Base-by-base conservation (phyloP, 1,284 basidiomycete genomes). In the Ceratobasidium sp. region DNA sequence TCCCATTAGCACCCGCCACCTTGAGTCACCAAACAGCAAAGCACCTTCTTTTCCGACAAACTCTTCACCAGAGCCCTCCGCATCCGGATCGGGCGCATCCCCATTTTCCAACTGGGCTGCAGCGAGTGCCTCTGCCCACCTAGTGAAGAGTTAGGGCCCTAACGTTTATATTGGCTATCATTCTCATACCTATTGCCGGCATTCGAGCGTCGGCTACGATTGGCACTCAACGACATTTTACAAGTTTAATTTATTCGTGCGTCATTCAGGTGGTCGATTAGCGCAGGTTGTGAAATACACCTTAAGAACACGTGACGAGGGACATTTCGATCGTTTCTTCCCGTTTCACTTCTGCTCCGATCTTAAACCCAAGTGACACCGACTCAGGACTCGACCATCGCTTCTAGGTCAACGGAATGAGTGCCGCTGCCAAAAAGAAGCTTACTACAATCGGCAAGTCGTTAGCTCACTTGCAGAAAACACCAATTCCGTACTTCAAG, bases 41-140 rank as follows among this genome's bases (percentile, higher is more conserved):
- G 25, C 32, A 70, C 88, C 85, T 77, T 85, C 87, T 50, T 84
- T 85, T 40, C 86, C 78, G 3, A 85, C 74, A 71, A 91, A 93
- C 65, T 93, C 91, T 0, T 79, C 77, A 73, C 93, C 91, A 64
- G 52, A 31, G 12, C 29, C 17, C 20, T 67, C 52, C n/a, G 50
- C 52, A 32, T 67, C 64, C 2, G 38, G 52, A 32, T 67, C 50
- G 31, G 64, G 64, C 15, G 34, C 49, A 17, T 52, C 49, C 2
- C 62, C 62, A 40, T 42, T 65, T 27, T 65, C 62, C 7, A 65
- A 20, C 20, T 52, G 45, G 2, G 43, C 62, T n/a, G 62, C 62
- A n/a, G 62, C 62, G 13, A 65, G 49, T 15, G 62, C 62, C 27
- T 65, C 62, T 10, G 62, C 62, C 62, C 62, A 65, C 32, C 62